Evolutionary conservation across 306 rosid genomes (phyloP).

Genomic region (Rosa chinensis): DNA sequence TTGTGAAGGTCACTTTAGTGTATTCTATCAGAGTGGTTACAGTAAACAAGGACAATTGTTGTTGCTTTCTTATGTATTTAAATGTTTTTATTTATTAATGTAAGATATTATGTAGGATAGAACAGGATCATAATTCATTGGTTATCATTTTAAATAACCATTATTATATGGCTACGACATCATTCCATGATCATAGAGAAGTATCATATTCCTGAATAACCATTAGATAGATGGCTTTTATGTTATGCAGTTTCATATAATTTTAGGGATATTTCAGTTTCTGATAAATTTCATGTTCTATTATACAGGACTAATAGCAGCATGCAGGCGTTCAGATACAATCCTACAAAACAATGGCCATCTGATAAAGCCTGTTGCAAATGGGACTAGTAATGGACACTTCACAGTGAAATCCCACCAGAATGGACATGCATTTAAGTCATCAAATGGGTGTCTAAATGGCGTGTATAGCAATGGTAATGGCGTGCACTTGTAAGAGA

Average conservation of each 20-base stretch:
- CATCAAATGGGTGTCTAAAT: conserved; percentile 57
- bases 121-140: background rate
- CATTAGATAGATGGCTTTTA: background rate
- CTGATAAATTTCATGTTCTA: background rate
- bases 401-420: conserved; percentile 38
- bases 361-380: conserved; percentile 25
- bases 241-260: background rate
- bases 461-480: conserved; percentile 64
- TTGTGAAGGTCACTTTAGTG: background rate
- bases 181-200: background rate
- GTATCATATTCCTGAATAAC: background rate
- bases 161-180: background rate
- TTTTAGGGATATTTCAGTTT: background rate
- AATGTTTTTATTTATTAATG: background rate
- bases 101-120: background rate
- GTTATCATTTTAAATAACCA: background rate
- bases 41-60: background rate
- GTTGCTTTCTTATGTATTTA: background rate
- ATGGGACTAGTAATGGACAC: conserved; percentile 52
- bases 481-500: conserved; percentile 48
- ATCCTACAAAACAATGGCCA: conserved; percentile 35
- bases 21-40: background rate
- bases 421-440: conserved; percentile 49
- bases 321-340: conserved; percentile 45
- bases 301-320: conserved; percentile 66